Percentiles rank a stretch among this genome's conserved stretches.
These are phyloP conservation scores for Diaporthe batatas DNA, from an alignment of 2,329 filamentous ascomycete genomes.

Conservation along the genomic window DNA sequence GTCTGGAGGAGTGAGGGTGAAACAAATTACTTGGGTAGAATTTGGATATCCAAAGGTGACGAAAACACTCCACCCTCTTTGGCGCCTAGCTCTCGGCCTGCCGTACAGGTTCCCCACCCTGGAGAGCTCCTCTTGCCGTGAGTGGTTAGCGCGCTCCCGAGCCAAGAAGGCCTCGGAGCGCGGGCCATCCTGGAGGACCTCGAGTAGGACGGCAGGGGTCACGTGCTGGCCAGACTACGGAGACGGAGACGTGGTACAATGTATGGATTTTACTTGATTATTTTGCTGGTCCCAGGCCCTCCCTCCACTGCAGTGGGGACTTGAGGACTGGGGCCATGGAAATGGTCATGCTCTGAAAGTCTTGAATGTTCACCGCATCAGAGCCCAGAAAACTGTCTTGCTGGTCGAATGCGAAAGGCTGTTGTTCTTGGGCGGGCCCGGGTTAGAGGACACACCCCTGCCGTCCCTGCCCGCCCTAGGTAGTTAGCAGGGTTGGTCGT, in stretches of 20 bases:
- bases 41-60: slow-evolving; percentile 19
- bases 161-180: background rate
- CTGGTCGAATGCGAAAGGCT: background rate
- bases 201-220: slow-evolving; percentile 2
- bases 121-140: slow-evolving; percentile 23
- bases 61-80: slow-evolving; percentile 28
- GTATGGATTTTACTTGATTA: background rate
- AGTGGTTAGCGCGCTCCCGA: slow-evolving; percentile 20
- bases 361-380: background rate
- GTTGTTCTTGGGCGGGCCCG: background rate
- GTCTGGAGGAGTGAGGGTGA: background rate
- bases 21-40: background rate
- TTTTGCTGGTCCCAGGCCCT: background rate
- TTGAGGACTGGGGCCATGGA: background rate
- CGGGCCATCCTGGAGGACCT: background rate
- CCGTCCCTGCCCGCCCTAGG: background rate
- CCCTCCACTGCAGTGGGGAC: background rate
- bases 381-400: background rate
- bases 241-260: too few species aligned
- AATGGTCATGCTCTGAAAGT: background rate
- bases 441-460: background rate
- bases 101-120: slow-evolving; percentile 19
- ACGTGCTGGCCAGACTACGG: background rate
- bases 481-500: background rate
- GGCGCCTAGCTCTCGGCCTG: slow-evolving; percentile 6